These are phyloP conservation scores for Andrographis paniculata DNA, from an alignment of 305 asterid genomes.

Conservation along the genomic window DNA sequence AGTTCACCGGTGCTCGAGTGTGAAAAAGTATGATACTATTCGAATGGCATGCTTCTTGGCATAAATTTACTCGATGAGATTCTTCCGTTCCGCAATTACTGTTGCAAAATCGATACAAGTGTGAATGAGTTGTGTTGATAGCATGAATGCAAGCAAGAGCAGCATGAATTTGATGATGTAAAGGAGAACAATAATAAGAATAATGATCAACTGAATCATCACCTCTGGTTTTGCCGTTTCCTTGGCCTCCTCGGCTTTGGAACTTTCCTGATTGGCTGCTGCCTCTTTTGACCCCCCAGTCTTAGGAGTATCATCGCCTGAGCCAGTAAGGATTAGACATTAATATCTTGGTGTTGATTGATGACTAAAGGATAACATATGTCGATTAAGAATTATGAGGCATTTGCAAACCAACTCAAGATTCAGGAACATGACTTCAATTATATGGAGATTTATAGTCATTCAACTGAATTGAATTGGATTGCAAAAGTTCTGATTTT, in stretches of 20 bases:
- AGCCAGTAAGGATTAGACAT: neutral
- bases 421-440: too few species aligned
- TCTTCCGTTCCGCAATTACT: slow-evolving; percentile 3
- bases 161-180: neutral
- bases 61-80: slow-evolving; percentile 1
- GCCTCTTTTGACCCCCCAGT: slow-evolving; percentile 27
- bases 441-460: too few species aligned
- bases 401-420: too few species aligned
- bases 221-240: slow-evolving; percentile 20
- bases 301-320: slow-evolving; percentile 36
- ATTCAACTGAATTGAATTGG: neutral
- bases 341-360: neutral
- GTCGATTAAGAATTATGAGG: too few species aligned
- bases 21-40: slow-evolving; percentile 10
- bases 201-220: slow-evolving; percentile 13
- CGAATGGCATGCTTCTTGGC: slow-evolving; percentile 12
- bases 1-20: neutral
- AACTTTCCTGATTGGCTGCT: neutral
- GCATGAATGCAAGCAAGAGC: neutral
- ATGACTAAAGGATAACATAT: too few species aligned
- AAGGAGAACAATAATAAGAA: too few species aligned
- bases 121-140: neutral
- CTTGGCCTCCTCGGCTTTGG: slow-evolving; percentile 14
- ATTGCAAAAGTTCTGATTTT: neutral
- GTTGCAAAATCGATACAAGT: slow-evolving; percentile 11